Conservation (phyloP, 306 rosid species). For the Fragaria iinumae region DNA sequence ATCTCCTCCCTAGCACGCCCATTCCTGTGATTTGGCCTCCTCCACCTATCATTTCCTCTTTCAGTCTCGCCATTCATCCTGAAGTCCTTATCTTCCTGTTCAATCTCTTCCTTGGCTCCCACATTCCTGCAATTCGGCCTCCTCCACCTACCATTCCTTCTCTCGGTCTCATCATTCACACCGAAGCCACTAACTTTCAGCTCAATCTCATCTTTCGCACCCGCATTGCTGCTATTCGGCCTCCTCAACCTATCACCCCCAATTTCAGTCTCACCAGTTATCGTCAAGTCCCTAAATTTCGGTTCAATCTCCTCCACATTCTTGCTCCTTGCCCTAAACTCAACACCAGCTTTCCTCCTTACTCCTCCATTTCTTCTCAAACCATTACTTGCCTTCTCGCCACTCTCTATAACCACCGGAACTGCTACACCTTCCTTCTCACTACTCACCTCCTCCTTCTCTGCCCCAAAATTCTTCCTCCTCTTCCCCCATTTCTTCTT, state of each 20-base stretch:
- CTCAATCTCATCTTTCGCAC: conserved; percentile 17
- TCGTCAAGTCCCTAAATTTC: conserved; percentile 23
- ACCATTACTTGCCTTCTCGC: conserved; percentile 5
- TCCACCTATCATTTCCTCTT: not conserved
- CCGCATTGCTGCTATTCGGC: not conserved
- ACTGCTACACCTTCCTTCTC: conserved; percentile 9
- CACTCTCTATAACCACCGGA: not conserved
- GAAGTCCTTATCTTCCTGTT: conserved; percentile 28
- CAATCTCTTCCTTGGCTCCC: conserved; percentile 13
- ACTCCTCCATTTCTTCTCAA: conserved; percentile 8
- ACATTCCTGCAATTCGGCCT: not conserved
- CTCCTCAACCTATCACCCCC: not conserved
- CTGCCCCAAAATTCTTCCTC: not conserved
- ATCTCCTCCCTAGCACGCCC: conserved; percentile 5
- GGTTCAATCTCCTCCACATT: conserved; percentile 21
- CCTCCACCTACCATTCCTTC: not conserved
- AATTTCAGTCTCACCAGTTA: not conserved
- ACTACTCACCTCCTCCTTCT: not conserved
- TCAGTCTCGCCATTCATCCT: conserved; percentile 13
- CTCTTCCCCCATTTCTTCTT: not conserved
- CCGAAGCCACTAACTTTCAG: conserved; percentile 16
- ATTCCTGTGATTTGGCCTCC: not conserved
- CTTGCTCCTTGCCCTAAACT: conserved; percentile 9
- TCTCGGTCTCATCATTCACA: not conserved
- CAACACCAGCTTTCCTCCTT: conserved; percentile 4